phyloP scores from a whole-genome alignment of 805 yeast genomes.

The Yamadazyma olivae region DNA sequence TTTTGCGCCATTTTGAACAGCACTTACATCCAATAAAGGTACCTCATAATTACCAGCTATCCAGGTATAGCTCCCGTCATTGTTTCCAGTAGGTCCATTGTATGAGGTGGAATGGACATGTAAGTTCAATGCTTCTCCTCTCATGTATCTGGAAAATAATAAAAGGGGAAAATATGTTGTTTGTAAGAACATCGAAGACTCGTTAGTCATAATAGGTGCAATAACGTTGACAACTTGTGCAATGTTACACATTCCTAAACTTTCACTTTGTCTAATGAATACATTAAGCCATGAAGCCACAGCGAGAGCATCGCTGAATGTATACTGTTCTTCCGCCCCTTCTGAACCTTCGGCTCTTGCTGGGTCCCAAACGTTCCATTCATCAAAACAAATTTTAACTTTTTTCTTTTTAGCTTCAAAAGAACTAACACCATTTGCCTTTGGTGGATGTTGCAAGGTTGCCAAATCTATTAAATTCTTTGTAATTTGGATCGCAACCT shows the following conservation, averaged over 20 bases:
- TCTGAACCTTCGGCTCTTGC: conserved; percentile 22
- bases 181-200: conserved; percentile 21
- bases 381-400: conserved; percentile 29
- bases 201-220: conserved; percentile 32
- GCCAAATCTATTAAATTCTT: conserved; percentile 25
- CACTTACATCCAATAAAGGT: conserved; percentile 23
- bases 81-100: conserved; percentile 21
- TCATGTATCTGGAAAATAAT: conserved; percentile 27
- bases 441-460: conserved; percentile 15
- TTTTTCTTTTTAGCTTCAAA: conserved; percentile 5
- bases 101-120: conserved; percentile 26
- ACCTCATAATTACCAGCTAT: conserved; percentile 15
- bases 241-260: conserved; percentile 30
- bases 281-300: conserved; percentile 32
- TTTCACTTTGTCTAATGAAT: conserved; percentile 25
- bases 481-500: conserved; percentile 26
- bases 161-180: conserved; percentile 25
- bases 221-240: conserved; percentile 33
- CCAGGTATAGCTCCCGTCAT: conserved; percentile 17
- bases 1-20: conserved; percentile 18
- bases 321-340: conserved; percentile 31
- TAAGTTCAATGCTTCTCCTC: conserved; percentile 25
- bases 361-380: conserved; percentile 38
- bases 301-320: conserved; percentile 28
- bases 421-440: conserved; percentile 9